phyloP scores from a whole-genome alignment of 208 protist genomes.

The Acanthamoeba quina region DNA sequence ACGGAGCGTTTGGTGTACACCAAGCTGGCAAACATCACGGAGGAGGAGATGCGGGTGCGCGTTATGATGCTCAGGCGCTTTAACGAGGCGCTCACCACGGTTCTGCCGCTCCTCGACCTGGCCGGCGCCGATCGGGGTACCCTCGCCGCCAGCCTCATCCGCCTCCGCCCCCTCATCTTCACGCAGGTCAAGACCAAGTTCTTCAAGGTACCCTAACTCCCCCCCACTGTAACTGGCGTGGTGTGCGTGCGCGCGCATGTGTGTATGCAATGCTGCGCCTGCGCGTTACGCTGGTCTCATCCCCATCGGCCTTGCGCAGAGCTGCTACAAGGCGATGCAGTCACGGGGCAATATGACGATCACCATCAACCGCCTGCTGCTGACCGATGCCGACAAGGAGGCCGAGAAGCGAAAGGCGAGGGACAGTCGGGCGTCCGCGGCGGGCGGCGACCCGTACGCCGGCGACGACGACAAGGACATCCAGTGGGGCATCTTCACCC shows the following conservation, averaged over 20 bases:
- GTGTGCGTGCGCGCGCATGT: too few species aligned
- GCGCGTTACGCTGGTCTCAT: too few species aligned
- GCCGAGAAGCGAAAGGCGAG: conserved; percentile 12
- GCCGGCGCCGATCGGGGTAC: neutral
- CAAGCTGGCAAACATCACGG: conserved; percentile 11
- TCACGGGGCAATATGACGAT: neutral
- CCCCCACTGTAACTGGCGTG: too few species aligned
- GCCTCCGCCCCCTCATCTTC: conserved; percentile 43
- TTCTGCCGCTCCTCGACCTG: neutral
- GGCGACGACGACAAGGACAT: conserved; percentile 21
- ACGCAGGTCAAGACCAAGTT: conserved; percentile 53
- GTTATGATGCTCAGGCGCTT: neutral
- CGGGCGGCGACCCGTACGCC: conserved; percentile 13
- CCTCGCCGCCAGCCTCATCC: neutral
- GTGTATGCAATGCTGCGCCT: too few species aligned
- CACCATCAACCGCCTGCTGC: conserved; percentile 15
- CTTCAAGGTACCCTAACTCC: neutral
- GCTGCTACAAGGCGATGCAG: neutral
- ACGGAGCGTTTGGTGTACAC: conserved; percentile 28
- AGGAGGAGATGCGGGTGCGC: conserved; percentile 3
- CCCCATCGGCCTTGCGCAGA: neutral
- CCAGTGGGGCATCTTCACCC: conserved; percentile 56
- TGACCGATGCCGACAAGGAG: conserved; percentile 50
- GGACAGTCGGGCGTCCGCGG: neutral
- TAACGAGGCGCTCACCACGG: neutral